phyloP scores from a whole-genome alignment of 1,139 yeast species.

The Lodderomyces orthopsilosis region DNA sequence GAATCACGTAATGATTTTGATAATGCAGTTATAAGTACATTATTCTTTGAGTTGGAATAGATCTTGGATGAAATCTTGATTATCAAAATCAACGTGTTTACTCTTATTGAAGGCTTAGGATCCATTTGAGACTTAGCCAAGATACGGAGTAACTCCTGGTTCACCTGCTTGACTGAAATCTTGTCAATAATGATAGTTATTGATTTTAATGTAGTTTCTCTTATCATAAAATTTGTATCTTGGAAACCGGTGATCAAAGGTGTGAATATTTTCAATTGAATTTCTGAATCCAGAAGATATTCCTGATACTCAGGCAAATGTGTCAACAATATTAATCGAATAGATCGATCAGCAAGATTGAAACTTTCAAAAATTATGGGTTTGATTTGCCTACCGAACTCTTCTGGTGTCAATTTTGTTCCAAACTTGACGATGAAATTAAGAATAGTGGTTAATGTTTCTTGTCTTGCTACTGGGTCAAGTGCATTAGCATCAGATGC shows the following conservation, averaged over 20 bases:
- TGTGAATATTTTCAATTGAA: conserved; percentile 69
- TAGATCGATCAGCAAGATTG: conserved; percentile 68
- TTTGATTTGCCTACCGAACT: conserved; percentile 48
- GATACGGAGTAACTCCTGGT: conserved; percentile 77
- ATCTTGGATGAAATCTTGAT: conserved; percentile 68
- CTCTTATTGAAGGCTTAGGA: conserved; percentile 76
- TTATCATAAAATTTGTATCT: conserved; percentile 75
- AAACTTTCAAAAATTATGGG: conserved; percentile 68
- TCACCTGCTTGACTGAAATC: conserved; percentile 75
- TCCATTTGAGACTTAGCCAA: conserved; percentile 90
- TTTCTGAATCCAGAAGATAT: conserved; percentile 54
- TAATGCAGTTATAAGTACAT: conserved; percentile 84
- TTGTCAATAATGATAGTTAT: conserved; percentile 63
- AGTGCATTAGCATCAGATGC: conserved; percentile 25
- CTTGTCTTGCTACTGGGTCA: conserved; percentile 21
- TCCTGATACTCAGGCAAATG: conserved; percentile 57
- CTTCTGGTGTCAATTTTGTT: conserved; percentile 32
- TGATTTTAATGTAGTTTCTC: conserved; percentile 79
- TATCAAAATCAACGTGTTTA: conserved; percentile 77
- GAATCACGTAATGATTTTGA: conserved; percentile 81
- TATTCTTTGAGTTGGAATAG: conserved; percentile 56
- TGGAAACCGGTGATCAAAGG: conserved; percentile 74
- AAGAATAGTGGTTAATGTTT: conserved; percentile 41
- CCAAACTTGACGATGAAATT: conserved; percentile 48
- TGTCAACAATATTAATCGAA: conserved; percentile 67